phyloP scores from a whole-genome alignment of 2,329 filamentous ascomycete genomes.

The Onygena corvina region DNA sequence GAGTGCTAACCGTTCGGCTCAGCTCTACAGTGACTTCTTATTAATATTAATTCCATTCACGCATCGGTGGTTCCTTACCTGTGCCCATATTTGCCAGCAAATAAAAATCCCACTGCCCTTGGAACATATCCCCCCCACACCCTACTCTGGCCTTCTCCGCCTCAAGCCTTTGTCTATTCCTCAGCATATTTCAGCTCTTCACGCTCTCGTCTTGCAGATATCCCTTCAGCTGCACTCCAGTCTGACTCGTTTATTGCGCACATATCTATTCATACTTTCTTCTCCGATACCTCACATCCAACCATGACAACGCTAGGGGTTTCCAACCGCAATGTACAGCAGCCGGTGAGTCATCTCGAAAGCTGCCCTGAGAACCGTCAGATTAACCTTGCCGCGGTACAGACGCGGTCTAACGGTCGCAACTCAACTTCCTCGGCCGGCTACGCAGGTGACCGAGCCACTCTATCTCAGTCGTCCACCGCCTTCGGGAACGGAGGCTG shows the following conservation, averaged over 20 bases:
- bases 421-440: slow-evolving; percentile 30
- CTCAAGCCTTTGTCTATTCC: slow-evolving; percentile 14
- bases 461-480: slow-evolving; percentile 29
- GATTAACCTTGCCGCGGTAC: neutral
- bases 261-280: slow-evolving; percentile 7
- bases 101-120: slow-evolving; percentile 19
- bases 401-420: slow-evolving; percentile 24
- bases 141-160: neutral
- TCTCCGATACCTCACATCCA: slow-evolving; percentile 8
- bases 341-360: slow-evolving; percentile 26
- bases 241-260: slow-evolving; percentile 6
- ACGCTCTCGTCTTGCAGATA: slow-evolving; percentile 5
- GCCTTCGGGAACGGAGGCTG: slow-evolving; percentile 36
- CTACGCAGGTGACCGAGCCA: slow-evolving; percentile 24
- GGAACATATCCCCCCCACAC: slow-evolving; percentile 2
- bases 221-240: neutral
- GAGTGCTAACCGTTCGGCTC: neutral
- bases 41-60: slow-evolving; percentile 9
- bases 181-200: slow-evolving; percentile 12
- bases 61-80: slow-evolving; percentile 16
- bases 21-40: neutral
- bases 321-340: slow-evolving; percentile 26
- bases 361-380: slow-evolving; percentile 15
- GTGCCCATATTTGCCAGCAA: slow-evolving; percentile 25
- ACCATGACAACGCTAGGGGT: slow-evolving; percentile 27